Evolutionary conservation across 2,329 filamentous ascomycete genomes (phyloP).

Genomic region (Rasamsonia emersonii): DNA sequence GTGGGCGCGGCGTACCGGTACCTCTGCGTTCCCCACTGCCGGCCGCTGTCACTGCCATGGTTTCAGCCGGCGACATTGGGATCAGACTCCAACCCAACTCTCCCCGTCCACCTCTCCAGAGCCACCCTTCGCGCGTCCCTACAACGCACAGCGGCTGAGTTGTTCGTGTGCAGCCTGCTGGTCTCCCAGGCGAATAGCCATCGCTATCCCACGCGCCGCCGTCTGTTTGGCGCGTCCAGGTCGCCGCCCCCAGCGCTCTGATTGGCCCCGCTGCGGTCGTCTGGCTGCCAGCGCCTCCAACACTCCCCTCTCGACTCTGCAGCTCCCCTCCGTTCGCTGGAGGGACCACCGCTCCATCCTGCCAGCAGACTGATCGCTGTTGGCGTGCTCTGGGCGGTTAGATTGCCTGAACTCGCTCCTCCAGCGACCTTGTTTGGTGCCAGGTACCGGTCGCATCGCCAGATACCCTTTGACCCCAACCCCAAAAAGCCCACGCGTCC

Average conservation of each 20-base stretch:
- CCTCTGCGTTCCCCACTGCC: not conserved
- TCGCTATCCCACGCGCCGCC: constrained; percentile 1
- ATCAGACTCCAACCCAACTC: no score
- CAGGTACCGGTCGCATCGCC: no score
- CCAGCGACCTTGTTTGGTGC: no score
- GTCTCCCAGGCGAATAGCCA: not conserved
- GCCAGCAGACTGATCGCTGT: no score
- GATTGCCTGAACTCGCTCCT: no score
- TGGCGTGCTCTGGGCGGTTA: no score
- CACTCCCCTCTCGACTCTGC: constrained; percentile 4
- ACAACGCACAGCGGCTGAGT: not conserved
- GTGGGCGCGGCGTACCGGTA: not conserved
- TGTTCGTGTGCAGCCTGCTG: not conserved
- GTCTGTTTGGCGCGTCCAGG: constrained; percentile 2
- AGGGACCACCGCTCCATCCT: constrained; percentile 4
- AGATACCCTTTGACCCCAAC: no score
- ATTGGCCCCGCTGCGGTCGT: constrained; percentile 11
- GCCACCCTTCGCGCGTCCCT: not conserved
- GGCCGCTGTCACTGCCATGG: not conserved
- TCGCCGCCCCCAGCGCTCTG: constrained; percentile 8
- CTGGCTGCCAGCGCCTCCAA: no score
- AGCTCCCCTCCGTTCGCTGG: constrained; percentile 4
- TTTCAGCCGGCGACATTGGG: no score
- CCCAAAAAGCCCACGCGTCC: no score
- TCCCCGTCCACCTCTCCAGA: not conserved